Percentiles rank a stretch among this genome's conserved stretches.
Conservation (phyloP, 352 stramenopile genomes). For the Phytophthora brassicae region DNA sequence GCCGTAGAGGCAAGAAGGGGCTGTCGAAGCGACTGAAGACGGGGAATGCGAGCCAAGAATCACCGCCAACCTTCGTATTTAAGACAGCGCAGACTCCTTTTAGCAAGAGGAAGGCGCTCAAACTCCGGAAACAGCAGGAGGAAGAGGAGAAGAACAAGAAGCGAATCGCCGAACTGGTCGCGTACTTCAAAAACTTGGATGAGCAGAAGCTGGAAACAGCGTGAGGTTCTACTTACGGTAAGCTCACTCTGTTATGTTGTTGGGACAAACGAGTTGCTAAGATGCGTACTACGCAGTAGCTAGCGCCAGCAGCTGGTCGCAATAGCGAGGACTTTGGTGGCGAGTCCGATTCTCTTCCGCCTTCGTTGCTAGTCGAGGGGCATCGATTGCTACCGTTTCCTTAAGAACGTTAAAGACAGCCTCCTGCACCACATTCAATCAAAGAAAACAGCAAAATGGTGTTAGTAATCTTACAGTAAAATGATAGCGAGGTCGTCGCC, state of each 20-base stretch:
- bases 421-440: slow-evolving; percentile 35
- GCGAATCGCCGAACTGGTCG: slow-evolving; percentile 56
- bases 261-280: slow-evolving; percentile 10
- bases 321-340: slow-evolving; percentile 72
- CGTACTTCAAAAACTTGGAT: slow-evolving; percentile 67
- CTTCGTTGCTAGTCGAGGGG: slow-evolving; percentile 63
- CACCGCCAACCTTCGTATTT: slow-evolving; percentile 54
- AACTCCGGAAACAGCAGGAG: slow-evolving; percentile 34
- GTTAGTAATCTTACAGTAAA: no score
- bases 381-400: slow-evolving; percentile 64
- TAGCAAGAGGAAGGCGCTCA: slow-evolving; percentile 45
- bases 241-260: slow-evolving; percentile 11
- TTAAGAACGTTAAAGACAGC: slow-evolving; percentile 73
- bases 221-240: slow-evolving; percentile 12
- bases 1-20: slow-evolving; percentile 8
- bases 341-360: slow-evolving; percentile 71
- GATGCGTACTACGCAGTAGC: slow-evolving; percentile 34
- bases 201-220: slow-evolving; percentile 50
- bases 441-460: background rate
- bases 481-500: no score
- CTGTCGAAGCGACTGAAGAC: slow-evolving; percentile 18
- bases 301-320: slow-evolving; percentile 63
- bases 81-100: slow-evolving; percentile 48
- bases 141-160: slow-evolving; percentile 47
- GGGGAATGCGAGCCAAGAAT: slow-evolving; percentile 35